These are phyloP conservation scores for Truncatella angustata DNA, from an alignment of 2,329 filamentous ascomycete genomes.

Conservation along the genomic window DNA sequence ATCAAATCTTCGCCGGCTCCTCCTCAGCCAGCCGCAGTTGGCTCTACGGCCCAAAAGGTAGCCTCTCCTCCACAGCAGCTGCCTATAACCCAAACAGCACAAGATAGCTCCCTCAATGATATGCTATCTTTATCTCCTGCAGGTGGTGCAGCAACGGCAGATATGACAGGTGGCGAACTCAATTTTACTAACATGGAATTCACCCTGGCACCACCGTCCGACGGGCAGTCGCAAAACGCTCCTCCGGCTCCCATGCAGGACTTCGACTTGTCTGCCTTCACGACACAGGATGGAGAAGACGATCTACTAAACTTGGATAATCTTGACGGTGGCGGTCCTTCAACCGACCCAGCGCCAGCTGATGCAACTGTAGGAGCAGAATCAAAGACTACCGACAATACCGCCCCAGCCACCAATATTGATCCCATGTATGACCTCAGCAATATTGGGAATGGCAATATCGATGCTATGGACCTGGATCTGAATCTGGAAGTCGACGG, in stretches of 20 bases:
- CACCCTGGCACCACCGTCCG: conserved; percentile 44
- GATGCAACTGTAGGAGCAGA: conserved; percentile 13
- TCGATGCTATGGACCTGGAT: conserved; percentile 37
- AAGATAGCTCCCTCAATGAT: conserved; percentile 19
- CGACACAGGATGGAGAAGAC: conserved; percentile 20
- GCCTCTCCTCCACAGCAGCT: conserved; percentile 14
- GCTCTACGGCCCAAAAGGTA: conserved; percentile 16
- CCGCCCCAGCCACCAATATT: conserved; percentile 27
- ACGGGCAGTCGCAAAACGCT: conserved; percentile 24
- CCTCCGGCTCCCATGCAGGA: conserved; percentile 33
- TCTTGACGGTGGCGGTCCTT: conserved; percentile 3
- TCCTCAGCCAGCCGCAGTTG: conserved; percentile 16
- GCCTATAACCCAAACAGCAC: conserved; percentile 16
- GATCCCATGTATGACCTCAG: conserved; percentile 49
- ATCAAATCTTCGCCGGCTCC: conserved; percentile 24
- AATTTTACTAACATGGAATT: conserved; percentile 59
- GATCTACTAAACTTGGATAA: conserved; percentile 18
- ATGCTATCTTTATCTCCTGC: conserved; percentile 16
- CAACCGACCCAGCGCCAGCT: neutral
- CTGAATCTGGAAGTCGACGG: conserved; percentile 35
- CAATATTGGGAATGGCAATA: conserved; percentile 27
- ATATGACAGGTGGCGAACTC: conserved; percentile 34
- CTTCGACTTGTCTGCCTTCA: conserved; percentile 46
- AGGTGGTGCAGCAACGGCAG: conserved; percentile 13
- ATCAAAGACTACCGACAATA: conserved; percentile 11